Percentiles rank a stretch among this genome's conserved stretches.
Evolutionary conservation across 2,329 filamentous ascomycete genomes (phyloP).

Genomic region (Balansia obtecta): DNA sequence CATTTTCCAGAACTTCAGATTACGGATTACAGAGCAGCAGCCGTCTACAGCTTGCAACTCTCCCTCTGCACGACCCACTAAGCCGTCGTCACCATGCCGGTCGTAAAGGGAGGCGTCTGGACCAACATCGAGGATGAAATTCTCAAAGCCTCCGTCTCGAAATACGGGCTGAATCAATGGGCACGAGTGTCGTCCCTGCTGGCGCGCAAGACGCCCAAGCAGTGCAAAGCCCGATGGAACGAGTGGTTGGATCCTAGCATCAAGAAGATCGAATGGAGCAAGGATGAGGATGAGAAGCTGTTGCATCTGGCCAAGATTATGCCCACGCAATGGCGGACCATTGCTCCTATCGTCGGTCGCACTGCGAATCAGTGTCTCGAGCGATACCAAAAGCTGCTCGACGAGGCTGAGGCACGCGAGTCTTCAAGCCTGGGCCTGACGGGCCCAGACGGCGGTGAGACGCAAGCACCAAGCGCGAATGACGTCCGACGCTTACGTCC

Average conservation of each 20-base stretch:
- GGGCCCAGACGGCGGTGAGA: constrained; percentile 77
- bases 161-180: constrained; percentile 96
- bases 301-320: constrained; percentile 95
- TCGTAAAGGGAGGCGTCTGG: constrained; percentile 65
- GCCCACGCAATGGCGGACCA: constrained; percentile 98
- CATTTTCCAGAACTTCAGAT: neutral
- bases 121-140: constrained; percentile 86
- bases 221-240: constrained; percentile 97
- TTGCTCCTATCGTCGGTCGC: constrained; percentile 89
- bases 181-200: constrained; percentile 94
- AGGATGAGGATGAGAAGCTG: constrained; percentile 96
- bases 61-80: neutral
- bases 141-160: constrained; percentile 87
- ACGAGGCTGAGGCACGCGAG: constrained; percentile 88
- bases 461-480: constrained; percentile 78
- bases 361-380: constrained; percentile 96
- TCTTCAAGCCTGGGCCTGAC: constrained; percentile 71
- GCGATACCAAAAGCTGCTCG: constrained; percentile 89
- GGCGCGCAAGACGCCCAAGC: constrained; percentile 94
- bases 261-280: constrained; percentile 97
- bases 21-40: neutral
- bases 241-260: constrained; percentile 98
- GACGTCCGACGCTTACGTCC: constrained; percentile 81
- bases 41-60: neutral
- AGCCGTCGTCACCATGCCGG: constrained; percentile 41